Evolutionary conservation across 345 rosid species (phyloP).

Genomic region (Diplotaxis tenuifolia): DNA sequence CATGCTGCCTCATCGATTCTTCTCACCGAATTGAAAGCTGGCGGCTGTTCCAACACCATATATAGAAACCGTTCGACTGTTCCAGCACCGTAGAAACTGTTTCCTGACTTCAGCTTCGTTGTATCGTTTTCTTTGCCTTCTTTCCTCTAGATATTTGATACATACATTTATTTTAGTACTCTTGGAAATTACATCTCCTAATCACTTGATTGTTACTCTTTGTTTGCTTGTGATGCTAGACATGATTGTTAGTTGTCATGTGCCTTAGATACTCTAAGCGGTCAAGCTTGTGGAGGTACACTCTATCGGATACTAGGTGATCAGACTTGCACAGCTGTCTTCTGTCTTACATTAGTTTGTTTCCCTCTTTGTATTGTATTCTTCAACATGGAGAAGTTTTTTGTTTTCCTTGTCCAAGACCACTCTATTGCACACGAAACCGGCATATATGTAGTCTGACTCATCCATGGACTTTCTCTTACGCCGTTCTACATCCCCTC

Average conservation of each 20-base stretch:
- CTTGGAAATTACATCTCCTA: too few relatives aligned
- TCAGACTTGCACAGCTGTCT: conserved; percentile 56
- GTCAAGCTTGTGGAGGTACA: conserved; percentile 74
- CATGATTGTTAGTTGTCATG: conserved; percentile 71
- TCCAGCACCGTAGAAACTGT: too few relatives aligned
- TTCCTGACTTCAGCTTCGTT: too few relatives aligned
- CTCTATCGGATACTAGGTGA: conserved; percentile 51
- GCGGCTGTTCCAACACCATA: too few relatives aligned
- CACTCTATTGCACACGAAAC: conserved; percentile 55
- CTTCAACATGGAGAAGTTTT: conserved; percentile 52
- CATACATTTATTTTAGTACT: too few relatives aligned
- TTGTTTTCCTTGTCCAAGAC: conserved; percentile 54
- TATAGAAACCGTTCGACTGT: too few relatives aligned
- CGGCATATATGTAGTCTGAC: conserved; percentile 48
- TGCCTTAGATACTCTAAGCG: too few relatives aligned
- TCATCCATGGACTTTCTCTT: conserved; percentile 62
- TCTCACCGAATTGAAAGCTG: too few relatives aligned
- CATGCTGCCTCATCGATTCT: too few relatives aligned
- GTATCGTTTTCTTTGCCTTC: too few relatives aligned
- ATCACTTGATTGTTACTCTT: too few relatives aligned
- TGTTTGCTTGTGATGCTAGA: conserved; percentile 17
- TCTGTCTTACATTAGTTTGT: conserved; percentile 48
- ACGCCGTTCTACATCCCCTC: conserved; percentile 51
- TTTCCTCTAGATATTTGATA: too few relatives aligned
- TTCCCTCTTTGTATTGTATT: conserved; percentile 56